A percentile compares a stretch with the other conserved stretches of the same genome.
These are phyloP conservation scores for Ogataea pini DNA, from an alignment of 805 yeast genomes.

Conservation along the genomic window DNA sequence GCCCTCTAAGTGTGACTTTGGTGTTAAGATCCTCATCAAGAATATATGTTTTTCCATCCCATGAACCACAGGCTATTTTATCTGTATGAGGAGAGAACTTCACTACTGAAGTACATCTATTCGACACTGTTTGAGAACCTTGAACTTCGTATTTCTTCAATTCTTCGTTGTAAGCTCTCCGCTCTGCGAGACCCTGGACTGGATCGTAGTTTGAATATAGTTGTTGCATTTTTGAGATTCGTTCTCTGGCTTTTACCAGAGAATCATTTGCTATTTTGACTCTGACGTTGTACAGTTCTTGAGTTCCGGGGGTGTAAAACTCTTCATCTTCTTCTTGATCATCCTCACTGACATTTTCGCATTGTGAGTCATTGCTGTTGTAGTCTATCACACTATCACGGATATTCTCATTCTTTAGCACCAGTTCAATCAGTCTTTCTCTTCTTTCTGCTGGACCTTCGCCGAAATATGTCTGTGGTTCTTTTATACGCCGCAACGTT, in stretches of 20 bases:
- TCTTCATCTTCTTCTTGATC: slow-evolving; percentile 69
- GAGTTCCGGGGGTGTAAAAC: slow-evolving; percentile 78
- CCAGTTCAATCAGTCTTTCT: slow-evolving; percentile 51
- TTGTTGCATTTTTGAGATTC: slow-evolving; percentile 41
- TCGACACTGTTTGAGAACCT: slow-evolving; percentile 73
- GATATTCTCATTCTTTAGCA: slow-evolving; percentile 37
- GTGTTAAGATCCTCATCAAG: slow-evolving; percentile 43
- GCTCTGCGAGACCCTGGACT: slow-evolving; percentile 12
- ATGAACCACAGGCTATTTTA: slow-evolving; percentile 66
- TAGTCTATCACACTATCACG: slow-evolving; percentile 5
- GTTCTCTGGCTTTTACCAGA: slow-evolving; percentile 41
- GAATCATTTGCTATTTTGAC: slow-evolving; percentile 53
- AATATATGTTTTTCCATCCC: slow-evolving; percentile 74
- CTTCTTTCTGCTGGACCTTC: slow-evolving; percentile 61
- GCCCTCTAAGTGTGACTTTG: slow-evolving; percentile 40
- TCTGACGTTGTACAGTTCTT: slow-evolving; percentile 54
- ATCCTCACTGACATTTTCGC: slow-evolving; percentile 10
- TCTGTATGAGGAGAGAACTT: slow-evolving; percentile 42
- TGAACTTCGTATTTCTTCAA: slow-evolving; percentile 42
- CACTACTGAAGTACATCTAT: slow-evolving; percentile 67
- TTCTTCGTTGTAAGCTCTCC: slow-evolving; percentile 20
- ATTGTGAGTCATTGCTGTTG: background rate
- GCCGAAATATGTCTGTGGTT: slow-evolving; percentile 56
- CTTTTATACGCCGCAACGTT: slow-evolving; percentile 48
- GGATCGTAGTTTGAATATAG: slow-evolving; percentile 34